Base-by-base conservation (phyloP, 1,139 yeast genomes). In the Candida glucosophila region DNA sequence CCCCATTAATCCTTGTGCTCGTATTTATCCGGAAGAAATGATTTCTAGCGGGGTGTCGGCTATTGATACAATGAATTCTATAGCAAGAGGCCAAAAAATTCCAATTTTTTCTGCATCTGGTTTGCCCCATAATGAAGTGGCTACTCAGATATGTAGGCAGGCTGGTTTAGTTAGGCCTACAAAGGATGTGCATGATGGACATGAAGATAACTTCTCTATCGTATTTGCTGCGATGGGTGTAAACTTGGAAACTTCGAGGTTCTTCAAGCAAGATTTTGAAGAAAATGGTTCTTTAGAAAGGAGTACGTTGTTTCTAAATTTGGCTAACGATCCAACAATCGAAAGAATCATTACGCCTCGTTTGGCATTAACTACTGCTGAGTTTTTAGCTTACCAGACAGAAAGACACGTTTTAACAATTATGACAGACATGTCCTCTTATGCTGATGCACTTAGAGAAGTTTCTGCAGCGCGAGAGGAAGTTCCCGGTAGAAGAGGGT, bases 401-500 rank as follows among this genome's bases (percentile, higher is more conserved):
- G 99, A 90, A 62, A 86, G 97, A 65, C 99, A 90, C 58, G 99
- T 90, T 28, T 77, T 90, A 62, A 92, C 97, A 31, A 90, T 90
- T 49, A 73, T 90, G 52, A 92, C 99, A 31, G 99, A 90, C 67
- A 90, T 90, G 99, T 85, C 96, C 14, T 90, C 98, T 11, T 90
- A 90, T 56, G 99, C 99, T 20, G 99, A 90, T 59, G 99, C 99
- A 21, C 71, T 90, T 53, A 88, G 99, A 77, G 99, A 90, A 67
- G 98, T 90, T 29, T 86, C 97, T 34, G 98, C 99, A 35, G 99
- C 99, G 27, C 83, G 99, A 73, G 99, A 90, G 67, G 99, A 90
- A 67, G 99, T 90, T 25, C 99, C 99, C 50, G 99, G 99, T 71
- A 86, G 99, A 75, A 86, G 99, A 77, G 99, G 99, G 69, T 90